Base-by-base conservation (phyloP, 1,139 yeast genomes). In the Suhomyces coccinellae region DNA sequence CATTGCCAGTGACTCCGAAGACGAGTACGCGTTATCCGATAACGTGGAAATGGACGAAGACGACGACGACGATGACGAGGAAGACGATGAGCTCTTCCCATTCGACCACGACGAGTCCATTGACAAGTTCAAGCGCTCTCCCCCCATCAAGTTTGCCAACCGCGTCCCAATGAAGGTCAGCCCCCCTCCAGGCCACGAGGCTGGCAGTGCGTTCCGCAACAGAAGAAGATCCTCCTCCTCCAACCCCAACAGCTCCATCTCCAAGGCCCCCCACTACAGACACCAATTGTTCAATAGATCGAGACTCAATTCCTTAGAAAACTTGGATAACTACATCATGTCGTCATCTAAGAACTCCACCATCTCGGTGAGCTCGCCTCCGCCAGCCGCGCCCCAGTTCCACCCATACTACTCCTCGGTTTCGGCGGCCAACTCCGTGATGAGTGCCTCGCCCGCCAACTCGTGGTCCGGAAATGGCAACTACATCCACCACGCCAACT, bases 1-100 rank as follows among this genome's bases (percentile, higher is more conserved):
- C n/a, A 65, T 71, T 36, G 70, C 66, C 32, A 67, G 68, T 40
- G 78, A 73, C 57, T 68, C 72, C 14, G 81, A 75, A 43, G 83
- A 73, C 41, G 81, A 56, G 3, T 50, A 33, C 34, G 38, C 40
- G 16, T 50, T 48, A 33, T 47, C 51, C 13, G 57, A 55, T 14
- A 50, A 49, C 24, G 38, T 46, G 10, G 46, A 39, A 27, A 45
- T 47, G 38, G 66, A 57, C 29, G 55, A 53, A n/a, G 45, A 33
- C 1, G 43, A 41, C 9, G 58, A 50, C n/a, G 62, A 57, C 8
- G 62, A 56, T 7, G 59, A 56, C 36, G 65, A 58, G 20, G 67
- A 63, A 15, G 72, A 65, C 13, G 69, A 62, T 31, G 69, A 59
- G 16, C 53, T 75, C 37, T 76, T 78, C 57, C 59, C 70, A 26